Percentiles rank a stretch among this genome's conserved stretches.
phyloP scores from a whole-genome alignment of 257 asterid species.

The Penstemon eatonii region DNA sequence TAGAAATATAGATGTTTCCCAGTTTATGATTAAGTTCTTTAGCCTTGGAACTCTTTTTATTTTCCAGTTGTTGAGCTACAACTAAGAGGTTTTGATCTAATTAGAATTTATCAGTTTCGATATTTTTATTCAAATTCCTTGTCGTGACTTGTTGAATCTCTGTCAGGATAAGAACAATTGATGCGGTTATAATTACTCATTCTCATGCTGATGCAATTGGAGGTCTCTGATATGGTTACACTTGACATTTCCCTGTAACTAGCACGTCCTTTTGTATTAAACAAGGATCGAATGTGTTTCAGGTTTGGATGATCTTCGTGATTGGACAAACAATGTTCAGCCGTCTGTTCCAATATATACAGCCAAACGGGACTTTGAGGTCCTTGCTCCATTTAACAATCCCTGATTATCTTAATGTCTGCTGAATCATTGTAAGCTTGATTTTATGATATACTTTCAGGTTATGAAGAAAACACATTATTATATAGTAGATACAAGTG shows the following conservation, averaged over 20 bases:
- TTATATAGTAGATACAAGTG: conserved; percentile 83
- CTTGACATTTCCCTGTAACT: conserved; percentile 32
- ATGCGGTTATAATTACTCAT: conserved; percentile 97
- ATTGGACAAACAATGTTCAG: conserved; percentile 98
- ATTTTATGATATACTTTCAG: conserved; percentile 42
- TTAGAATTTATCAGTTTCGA: conserved; percentile 24
- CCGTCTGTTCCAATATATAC: conserved; percentile 80
- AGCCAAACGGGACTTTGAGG: conserved; percentile 96
- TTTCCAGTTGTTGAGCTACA: neutral
- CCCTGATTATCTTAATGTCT: conserved; percentile 14
- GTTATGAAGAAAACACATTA: conserved; percentile 97
- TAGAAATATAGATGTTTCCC: conserved; percentile 1
- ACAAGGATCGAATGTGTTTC: conserved; percentile 26
- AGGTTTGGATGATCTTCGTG: conserved; percentile 99
- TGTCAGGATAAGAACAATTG: conserved; percentile 93
- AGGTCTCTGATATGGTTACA: conserved; percentile 71
- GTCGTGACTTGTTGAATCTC: conserved; percentile 54
- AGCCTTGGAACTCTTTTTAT: neutral
- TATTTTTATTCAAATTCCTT: conserved; percentile 34
- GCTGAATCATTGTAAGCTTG: conserved; percentile 15
- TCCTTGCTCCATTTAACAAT: conserved; percentile 18
- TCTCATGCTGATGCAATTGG: conserved; percentile 99
- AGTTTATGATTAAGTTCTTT: neutral
- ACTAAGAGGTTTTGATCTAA: neutral
- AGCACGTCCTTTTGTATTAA: conserved; percentile 11